Evolutionary conservation across 176 grass and related monocot species (phyloP), one percentile per base, ranked within the genome.

Genomic region (Thinopyrum elongatum): DNA sequence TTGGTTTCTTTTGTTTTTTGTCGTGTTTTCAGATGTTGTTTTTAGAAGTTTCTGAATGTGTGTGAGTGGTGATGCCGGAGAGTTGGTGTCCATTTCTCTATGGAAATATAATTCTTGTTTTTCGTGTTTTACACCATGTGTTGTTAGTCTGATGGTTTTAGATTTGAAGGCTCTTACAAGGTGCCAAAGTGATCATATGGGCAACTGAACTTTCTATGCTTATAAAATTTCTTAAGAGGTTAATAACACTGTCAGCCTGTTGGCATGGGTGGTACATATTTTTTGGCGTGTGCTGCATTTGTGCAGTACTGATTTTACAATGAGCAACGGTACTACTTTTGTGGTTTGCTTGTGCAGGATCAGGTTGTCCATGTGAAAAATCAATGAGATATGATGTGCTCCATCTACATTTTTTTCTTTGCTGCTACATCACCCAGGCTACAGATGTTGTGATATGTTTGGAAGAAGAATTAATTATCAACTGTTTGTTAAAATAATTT

Each of bases 101-200:
- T 0, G 16, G 41, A 71, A 64, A 42, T 80, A 44, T 11, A 53
- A 17, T 12, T 59, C 41, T 59, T 2, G 10, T 42, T 69, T 51
- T 70, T 7, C 31, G 42, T 46, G 26, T 64, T 78, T 69, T 42
- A 59, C 12, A 12, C 65, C 15, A 58, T 83, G 65, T 14, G 36
- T 70, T 80, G 22, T 29, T 83, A 69, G 74, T 88, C 79, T 51
- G 49, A 81, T 77, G 71, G 75, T 84, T 84, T 60, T 42, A 19
- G 22, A 77, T 28, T 42, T 22, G 15, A 17, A 11, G 12, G 51
- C 26, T 68, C 2, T 55, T 66, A 58, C 17, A 38, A 38, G 7
- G 65, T 69, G 29, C 30, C 16, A 77, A 35, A 8, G 38, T 88
- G 79, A 4, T 16, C 39, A 23, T 6, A 51, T 35, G 33, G 55